Evolutionary conservation across 129 eudicot genomes (phyloP).

Genomic region (Saposhnikovia divaricata): DNA sequence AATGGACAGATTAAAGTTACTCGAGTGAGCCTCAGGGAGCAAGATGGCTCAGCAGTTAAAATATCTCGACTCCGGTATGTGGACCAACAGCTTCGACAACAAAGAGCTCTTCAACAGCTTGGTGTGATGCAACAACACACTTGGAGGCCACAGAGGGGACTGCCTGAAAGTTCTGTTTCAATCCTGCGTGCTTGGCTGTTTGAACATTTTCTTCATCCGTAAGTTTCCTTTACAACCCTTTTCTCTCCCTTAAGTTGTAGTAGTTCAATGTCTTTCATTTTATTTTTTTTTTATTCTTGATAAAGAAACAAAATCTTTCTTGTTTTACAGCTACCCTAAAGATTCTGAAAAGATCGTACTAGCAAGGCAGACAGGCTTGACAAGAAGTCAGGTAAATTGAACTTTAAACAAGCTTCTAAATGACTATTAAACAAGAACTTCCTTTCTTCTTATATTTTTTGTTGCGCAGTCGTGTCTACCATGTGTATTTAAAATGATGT

Average conservation of each 20-base stretch:
- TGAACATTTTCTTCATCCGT: constrained; percentile 44
- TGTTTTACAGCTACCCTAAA: constrained; percentile 28
- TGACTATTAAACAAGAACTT: not conserved
- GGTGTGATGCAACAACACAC: constrained; percentile 27
- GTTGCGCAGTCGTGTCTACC: not conserved
- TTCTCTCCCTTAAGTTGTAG: not conserved
- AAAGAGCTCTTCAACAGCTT: constrained; percentile 24
- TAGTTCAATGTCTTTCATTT: not conserved
- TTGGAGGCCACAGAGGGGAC: constrained; percentile 38
- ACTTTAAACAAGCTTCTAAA: not conserved
- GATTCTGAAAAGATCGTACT: constrained; percentile 36
- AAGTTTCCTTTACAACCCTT: constrained; percentile 8
- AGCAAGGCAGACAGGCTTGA: constrained; percentile 40
- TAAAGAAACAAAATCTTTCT: not conserved
- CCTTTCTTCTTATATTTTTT: no score
- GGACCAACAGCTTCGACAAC: constrained; percentile 30
- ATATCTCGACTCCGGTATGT: constrained; percentile 48
- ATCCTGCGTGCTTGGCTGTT: constrained; percentile 37
- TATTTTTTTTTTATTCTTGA: not conserved
- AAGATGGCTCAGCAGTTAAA: constrained; percentile 50
- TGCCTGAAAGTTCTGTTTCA: constrained; percentile 37
- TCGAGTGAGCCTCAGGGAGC: constrained; percentile 58
- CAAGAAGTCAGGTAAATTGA: constrained; percentile 36
- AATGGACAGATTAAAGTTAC: constrained; percentile 44
- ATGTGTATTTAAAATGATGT: not conserved